phyloP scores from a whole-genome alignment of 305 asterid species.

The Fraxinus xanthoxyloides region DNA sequence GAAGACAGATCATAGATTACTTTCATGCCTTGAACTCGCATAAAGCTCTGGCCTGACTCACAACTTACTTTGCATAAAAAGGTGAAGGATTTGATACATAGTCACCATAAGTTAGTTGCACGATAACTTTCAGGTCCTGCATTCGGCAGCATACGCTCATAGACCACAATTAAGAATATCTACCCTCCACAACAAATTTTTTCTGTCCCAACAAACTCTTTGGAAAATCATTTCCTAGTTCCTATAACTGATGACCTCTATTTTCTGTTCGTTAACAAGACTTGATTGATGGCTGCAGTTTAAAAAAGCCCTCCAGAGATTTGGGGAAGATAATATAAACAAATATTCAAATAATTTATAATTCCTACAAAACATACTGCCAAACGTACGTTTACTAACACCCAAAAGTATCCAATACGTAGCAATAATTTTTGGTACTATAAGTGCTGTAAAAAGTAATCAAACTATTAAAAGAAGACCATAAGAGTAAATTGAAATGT shows the following conservation, averaged over 20 bases:
- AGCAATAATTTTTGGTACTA: not conserved
- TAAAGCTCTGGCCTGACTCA: not conserved
- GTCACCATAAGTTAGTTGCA: not conserved
- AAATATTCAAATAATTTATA: not conserved
- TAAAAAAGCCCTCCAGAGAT: not conserved
- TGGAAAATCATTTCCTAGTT: not conserved
- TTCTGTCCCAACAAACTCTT: not conserved
- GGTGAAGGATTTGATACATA: not conserved
- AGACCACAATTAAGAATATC: not conserved
- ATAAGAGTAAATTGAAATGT: not conserved
- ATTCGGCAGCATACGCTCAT: not conserved
- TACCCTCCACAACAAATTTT: not conserved
- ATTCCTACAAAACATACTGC: not conserved
- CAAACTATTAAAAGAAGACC: not conserved
- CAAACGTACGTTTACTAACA: not conserved
- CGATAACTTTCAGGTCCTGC: not conserved
- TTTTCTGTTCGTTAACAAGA: not conserved
- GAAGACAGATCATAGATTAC: not conserved
- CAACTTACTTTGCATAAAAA: not conserved
- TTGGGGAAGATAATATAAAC: not conserved
- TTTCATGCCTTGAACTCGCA: not conserved
- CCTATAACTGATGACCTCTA: not conserved
- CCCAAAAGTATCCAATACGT: not conserved
- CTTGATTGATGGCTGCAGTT: not conserved
- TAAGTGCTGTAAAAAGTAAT: not conserved